These are phyloP conservation scores for Mortierella antarctica DNA, from an alignment of 192 early-diverging fungal genomes.

Conservation along the genomic window DNA sequence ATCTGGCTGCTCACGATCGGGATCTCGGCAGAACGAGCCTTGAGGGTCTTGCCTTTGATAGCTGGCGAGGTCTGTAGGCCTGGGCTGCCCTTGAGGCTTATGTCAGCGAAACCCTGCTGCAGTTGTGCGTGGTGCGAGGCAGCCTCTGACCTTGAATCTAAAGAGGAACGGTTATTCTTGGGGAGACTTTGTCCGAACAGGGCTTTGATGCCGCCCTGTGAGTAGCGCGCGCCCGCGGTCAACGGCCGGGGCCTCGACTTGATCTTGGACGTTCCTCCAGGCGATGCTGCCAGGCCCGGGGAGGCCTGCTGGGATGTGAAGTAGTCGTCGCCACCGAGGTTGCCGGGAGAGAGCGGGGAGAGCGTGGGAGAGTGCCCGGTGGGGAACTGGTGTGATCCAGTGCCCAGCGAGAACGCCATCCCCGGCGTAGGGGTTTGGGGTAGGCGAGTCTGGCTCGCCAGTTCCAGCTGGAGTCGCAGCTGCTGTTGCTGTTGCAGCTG, in stretches of 20 bases:
- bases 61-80: background rate
- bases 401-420: slow-evolving; percentile 16
- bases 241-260: slow-evolving; percentile 39
- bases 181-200: slow-evolving; percentile 35
- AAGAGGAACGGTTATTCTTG: slow-evolving; percentile 33
- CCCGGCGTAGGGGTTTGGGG: slow-evolving; percentile 36
- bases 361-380: slow-evolving; percentile 32
- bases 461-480: slow-evolving; percentile 28
- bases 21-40: slow-evolving; percentile 12
- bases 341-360: slow-evolving; percentile 44
- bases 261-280: slow-evolving; percentile 43
- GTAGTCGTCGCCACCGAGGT: slow-evolving; percentile 46
- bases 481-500: slow-evolving; percentile 44
- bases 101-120: background rate
- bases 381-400: slow-evolving; percentile 22
- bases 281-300: slow-evolving; percentile 35
- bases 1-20: background rate
- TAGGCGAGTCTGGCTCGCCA: slow-evolving; percentile 37
- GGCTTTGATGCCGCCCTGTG: slow-evolving; percentile 50
- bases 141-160: slow-evolving; percentile 33
- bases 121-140: background rate
- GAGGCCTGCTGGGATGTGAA: slow-evolving; percentile 23
- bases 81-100: background rate
- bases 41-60: slow-evolving; percentile 11
- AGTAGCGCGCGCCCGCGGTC: slow-evolving; percentile 11